Conservation (phyloP, 2,329 filamentous ascomycete genomes). For the Colletotrichum sp. region DNA sequence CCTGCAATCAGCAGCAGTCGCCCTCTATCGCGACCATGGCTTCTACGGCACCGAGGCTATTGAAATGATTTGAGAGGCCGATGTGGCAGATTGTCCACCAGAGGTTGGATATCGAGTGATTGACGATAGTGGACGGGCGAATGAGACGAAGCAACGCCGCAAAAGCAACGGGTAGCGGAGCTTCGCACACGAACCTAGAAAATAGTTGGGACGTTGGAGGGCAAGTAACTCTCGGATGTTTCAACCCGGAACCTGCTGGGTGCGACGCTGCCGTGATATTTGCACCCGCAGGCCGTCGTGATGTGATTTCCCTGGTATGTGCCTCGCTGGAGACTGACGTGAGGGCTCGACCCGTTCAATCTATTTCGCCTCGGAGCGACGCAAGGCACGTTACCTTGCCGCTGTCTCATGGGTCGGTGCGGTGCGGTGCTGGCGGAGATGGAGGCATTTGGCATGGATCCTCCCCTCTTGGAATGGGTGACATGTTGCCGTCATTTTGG, state of each 20-base stretch:
- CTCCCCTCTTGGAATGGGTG: slow-evolving; percentile 13
- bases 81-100: not conserved
- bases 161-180: not conserved
- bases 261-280: not conserved
- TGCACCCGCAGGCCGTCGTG: not conserved
- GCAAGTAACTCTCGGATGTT: slow-evolving; percentile 1
- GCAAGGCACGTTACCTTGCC: not conserved
- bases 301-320: not conserved
- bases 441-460: not conserved
- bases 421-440: not conserved
- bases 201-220: not conserved
- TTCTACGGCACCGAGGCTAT: not conserved
- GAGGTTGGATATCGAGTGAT: not conserved
- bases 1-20: not conserved
- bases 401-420: not conserved
- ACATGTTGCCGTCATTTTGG: slow-evolving; percentile 1
- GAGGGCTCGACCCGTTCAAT: not conserved
- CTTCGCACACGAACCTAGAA: slow-evolving; percentile 7
- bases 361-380: not conserved
- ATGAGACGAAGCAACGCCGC: not conserved
- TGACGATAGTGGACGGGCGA: not conserved
- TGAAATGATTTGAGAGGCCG: not conserved
- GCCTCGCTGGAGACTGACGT: not conserved
- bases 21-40: not conserved
- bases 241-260: not conserved